phyloP scores from a whole-genome alignment of 805 yeast species.

The Candida tallmaniae region DNA sequence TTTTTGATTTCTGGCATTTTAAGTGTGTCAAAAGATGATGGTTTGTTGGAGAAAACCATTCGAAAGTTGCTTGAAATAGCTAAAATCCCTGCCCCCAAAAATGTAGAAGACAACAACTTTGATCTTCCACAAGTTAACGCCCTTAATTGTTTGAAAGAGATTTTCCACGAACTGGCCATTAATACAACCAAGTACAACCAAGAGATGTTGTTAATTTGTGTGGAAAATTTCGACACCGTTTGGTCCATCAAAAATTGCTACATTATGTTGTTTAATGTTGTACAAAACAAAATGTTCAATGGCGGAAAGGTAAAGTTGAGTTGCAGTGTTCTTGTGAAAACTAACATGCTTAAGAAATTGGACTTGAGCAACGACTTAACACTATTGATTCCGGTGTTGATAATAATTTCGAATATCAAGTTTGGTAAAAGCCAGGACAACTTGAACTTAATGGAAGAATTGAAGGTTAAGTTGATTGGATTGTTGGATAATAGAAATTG shows the following conservation, averaged over 20 bases:
- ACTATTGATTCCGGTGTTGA: slow-evolving; percentile 68
- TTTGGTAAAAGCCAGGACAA: slow-evolving; percentile 44
- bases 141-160: slow-evolving; percentile 72
- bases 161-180: slow-evolving; percentile 70
- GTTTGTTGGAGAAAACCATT: slow-evolving; percentile 1
- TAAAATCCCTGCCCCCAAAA: slow-evolving; percentile 35
- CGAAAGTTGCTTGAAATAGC: slow-evolving; percentile 51
- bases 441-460: slow-evolving; percentile 46
- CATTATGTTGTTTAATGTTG: slow-evolving; percentile 84
- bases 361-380: slow-evolving; percentile 45
- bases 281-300: slow-evolving; percentile 79
- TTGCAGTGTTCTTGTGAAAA: no score
- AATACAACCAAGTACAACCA: slow-evolving; percentile 53
- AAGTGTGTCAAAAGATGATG: slow-evolving; percentile 36
- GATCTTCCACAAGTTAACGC: slow-evolving; percentile 95
- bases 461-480: slow-evolving; percentile 42
- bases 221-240: slow-evolving; percentile 57
- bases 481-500: slow-evolving; percentile 57
- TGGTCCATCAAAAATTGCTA: slow-evolving; percentile 94
- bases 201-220: slow-evolving; percentile 54
- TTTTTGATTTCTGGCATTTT: slow-evolving; percentile 70
- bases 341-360: background rate
- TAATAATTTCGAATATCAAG: slow-evolving; percentile 65
- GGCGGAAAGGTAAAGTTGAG: slow-evolving; percentile 13
- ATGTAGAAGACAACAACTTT: slow-evolving; percentile 42